These are phyloP conservation scores for Macaranga tanarius DNA, from an alignment of 441 rosid genomes.

Conservation along the genomic window DNA sequence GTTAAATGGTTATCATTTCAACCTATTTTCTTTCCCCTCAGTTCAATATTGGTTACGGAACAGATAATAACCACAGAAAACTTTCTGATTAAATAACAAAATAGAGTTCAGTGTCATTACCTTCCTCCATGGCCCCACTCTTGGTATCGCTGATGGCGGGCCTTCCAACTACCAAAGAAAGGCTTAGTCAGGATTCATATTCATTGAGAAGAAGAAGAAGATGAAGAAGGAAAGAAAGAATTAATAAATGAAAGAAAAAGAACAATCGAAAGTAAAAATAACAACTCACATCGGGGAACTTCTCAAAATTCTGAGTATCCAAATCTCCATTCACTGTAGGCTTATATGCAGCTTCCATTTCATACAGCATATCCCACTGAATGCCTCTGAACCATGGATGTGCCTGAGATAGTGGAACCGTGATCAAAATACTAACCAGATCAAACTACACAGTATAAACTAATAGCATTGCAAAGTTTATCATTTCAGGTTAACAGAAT, in stretches of 20 bases:
- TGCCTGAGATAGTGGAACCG: conserved; percentile 41
- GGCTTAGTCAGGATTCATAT: conserved; percentile 1
- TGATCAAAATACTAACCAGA: conserved; percentile 17
- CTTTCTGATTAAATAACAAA: background rate
- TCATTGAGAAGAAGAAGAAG: background rate
- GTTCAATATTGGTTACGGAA: background rate
- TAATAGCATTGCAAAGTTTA: background rate
- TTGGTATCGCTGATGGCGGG: conserved; percentile 56
- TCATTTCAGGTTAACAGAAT: too few species aligned
- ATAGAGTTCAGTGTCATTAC: conserved; percentile 33
- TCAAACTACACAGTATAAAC: conserved; percentile 9
- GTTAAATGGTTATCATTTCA: background rate
- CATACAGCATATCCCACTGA: conserved; percentile 82
- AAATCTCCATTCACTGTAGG: conserved; percentile 80
- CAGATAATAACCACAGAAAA: background rate
- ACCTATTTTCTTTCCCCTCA: background rate
- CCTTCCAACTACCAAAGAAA: conserved; percentile 62
- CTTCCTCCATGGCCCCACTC: conserved; percentile 96
- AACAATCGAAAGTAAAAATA: background rate
- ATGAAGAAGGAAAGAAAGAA: background rate
- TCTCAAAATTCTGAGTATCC: conserved; percentile 96
- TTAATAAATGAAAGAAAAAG: background rate
- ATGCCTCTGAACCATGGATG: conserved; percentile 76
- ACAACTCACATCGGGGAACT: conserved; percentile 84
- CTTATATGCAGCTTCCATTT: conserved; percentile 76